Conservation (phyloP, 2,329 filamentous ascomycete genomes). For the Paracamarosporium sp. region DNA sequence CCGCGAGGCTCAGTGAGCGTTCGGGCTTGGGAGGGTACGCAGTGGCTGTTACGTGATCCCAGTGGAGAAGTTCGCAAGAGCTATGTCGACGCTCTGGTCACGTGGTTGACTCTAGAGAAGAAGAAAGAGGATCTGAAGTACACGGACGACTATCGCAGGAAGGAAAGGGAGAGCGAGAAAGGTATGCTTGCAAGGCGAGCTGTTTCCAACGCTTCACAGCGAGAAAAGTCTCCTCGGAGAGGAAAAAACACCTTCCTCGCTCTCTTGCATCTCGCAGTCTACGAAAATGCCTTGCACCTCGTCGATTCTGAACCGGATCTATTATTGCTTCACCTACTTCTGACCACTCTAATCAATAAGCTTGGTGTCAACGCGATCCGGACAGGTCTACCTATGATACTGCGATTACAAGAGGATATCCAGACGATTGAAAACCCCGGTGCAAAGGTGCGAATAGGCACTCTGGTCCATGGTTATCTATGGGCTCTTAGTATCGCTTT, state of each 20-base stretch:
- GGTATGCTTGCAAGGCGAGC: slow-evolving; percentile 64
- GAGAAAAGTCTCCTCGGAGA: slow-evolving; percentile 63
- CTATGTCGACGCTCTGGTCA: slow-evolving; percentile 82
- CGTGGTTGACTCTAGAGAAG: slow-evolving; percentile 86
- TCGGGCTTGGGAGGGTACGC: slow-evolving; percentile 93
- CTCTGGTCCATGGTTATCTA: slow-evolving; percentile 87
- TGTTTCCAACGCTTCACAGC: slow-evolving; percentile 70
- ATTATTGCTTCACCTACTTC: slow-evolving; percentile 76
- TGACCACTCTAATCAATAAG: slow-evolving; percentile 74
- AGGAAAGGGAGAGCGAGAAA: slow-evolving; percentile 51
- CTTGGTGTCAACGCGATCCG: slow-evolving; percentile 83
- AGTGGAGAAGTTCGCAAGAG: slow-evolving; percentile 80
- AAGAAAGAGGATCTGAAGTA: slow-evolving; percentile 69
- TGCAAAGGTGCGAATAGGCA: slow-evolving; percentile 80
- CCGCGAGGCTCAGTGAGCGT: slow-evolving; percentile 78
- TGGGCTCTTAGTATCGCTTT: slow-evolving; percentile 81
- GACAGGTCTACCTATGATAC: slow-evolving; percentile 85
- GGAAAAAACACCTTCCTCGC: slow-evolving; percentile 77
- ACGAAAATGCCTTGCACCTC: slow-evolving; percentile 79
- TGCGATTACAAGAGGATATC: slow-evolving; percentile 86
- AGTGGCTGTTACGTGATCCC: slow-evolving; percentile 85
- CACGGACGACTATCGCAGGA: slow-evolving; percentile 59
- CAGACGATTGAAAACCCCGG: slow-evolving; percentile 68
- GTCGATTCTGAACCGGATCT: slow-evolving; percentile 72
- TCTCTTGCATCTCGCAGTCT: slow-evolving; percentile 84